A percentile compares a stretch with the other conserved stretches of the same genome.
Evolutionary conservation across 495 filamentous ascomycete genomes (phyloP).

Genomic region (Amorphotheca resinae): DNA sequence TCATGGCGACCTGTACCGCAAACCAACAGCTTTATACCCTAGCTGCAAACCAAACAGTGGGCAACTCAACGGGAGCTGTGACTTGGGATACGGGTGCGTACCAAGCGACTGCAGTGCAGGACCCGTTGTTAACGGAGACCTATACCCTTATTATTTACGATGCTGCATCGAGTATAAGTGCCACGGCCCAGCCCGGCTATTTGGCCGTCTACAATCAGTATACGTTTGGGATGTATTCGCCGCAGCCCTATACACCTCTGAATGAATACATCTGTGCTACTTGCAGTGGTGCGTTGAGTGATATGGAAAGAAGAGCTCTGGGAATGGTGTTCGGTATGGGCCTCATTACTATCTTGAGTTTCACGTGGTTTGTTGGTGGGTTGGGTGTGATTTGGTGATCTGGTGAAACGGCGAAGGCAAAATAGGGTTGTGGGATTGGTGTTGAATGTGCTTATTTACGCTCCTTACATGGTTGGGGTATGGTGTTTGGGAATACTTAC

Average conservation of each 20-base stretch:
- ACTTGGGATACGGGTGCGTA: slow-evolving; percentile 74
- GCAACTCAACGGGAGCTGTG: slow-evolving; percentile 38
- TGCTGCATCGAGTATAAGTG: slow-evolving; percentile 46
- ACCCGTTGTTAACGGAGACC: slow-evolving; percentile 52
- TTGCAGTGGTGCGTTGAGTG: slow-evolving; percentile 58
- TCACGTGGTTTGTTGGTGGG: slow-evolving; percentile 77
- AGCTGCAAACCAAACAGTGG: slow-evolving; percentile 46
- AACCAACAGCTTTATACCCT: slow-evolving; percentile 57
- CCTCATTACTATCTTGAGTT: slow-evolving; percentile 62
- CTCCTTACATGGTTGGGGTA: slow-evolving; percentile 8
- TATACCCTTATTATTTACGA: slow-evolving; percentile 86
- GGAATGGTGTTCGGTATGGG: slow-evolving; percentile 66
- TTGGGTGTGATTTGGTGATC: slow-evolving; percentile 41
- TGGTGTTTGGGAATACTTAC: slow-evolving; percentile 4
- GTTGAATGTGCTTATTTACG: slow-evolving; percentile 1
- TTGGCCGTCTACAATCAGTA: slow-evolving; percentile 50
- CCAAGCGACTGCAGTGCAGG: slow-evolving; percentile 41
- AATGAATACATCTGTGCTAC: slow-evolving; percentile 50
- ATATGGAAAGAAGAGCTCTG: slow-evolving; percentile 52
- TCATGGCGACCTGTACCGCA: slow-evolving; percentile 64
- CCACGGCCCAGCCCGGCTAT: slow-evolving; percentile 57
- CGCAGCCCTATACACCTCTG: slow-evolving; percentile 51
- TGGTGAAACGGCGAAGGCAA: not conserved
- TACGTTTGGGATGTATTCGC: slow-evolving; percentile 71
- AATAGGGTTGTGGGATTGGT: not conserved